Percentiles rank a stretch among this genome's conserved stretches.
Conservation (phyloP, 495 filamentous ascomycete genomes). For the Penicillium pulvis region DNA sequence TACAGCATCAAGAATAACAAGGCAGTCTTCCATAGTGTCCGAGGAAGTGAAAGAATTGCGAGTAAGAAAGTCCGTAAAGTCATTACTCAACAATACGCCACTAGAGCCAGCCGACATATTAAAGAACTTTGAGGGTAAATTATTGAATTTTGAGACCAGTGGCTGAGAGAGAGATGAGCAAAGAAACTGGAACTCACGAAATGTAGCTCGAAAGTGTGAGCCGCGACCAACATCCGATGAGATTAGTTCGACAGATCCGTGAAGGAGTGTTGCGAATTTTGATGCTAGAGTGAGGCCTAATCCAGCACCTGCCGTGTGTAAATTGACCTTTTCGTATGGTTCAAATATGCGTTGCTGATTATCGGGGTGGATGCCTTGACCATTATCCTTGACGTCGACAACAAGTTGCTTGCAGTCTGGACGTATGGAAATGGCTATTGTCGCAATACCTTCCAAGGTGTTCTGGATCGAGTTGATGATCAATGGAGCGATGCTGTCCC, state of each 20-base stretch:
- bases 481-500: conserved; percentile 18
- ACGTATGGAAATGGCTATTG: conserved; percentile 6
- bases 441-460: conserved; percentile 10
- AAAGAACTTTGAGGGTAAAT: not conserved
- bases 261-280: conserved; percentile 17
- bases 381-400: conserved; percentile 20
- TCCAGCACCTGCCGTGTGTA: conserved; percentile 18
- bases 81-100: not conserved
- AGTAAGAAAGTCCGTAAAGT: not conserved
- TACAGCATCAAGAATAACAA: conserved; percentile 13
- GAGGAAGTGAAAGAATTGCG: not conserved
- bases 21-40: not conserved
- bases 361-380: conserved; percentile 13
- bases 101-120: not conserved
- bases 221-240: conserved; percentile 16
- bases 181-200: conserved; percentile 10
- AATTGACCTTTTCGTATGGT: conserved; percentile 17
- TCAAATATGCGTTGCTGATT: conserved; percentile 22
- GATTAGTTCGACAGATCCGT: conserved; percentile 15
- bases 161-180: not conserved
- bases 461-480: conserved; percentile 18
- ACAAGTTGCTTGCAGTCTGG: conserved; percentile 6
- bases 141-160: not conserved
- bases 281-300: conserved; percentile 19
- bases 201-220: conserved; percentile 21